Conservation (phyloP, 2,329 filamentous ascomycete genomes). For the Cladophialophora bantiana region DNA sequence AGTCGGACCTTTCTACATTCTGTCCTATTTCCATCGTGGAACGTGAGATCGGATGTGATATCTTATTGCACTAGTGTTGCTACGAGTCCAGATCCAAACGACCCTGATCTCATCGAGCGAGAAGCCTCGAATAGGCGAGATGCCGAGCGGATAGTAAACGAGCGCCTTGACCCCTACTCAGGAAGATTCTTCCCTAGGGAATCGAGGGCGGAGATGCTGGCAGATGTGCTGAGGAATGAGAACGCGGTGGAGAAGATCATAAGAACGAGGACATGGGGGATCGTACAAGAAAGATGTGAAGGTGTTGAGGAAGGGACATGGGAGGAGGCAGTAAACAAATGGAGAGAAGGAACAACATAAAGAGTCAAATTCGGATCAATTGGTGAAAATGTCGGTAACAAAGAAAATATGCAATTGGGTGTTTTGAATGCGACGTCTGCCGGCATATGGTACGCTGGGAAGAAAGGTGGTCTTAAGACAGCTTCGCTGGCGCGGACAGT, state of each 20-base stretch:
- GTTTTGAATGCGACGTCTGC: not conserved
- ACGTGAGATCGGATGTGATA: constrained; percentile 79
- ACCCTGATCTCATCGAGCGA: constrained; percentile 75
- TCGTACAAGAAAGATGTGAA: constrained; percentile 78
- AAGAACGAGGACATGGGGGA: constrained; percentile 78
- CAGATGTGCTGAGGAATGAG: constrained; percentile 72
- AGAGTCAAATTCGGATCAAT: not conserved
- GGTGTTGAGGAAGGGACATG: constrained; percentile 53
- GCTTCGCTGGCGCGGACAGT: no score
- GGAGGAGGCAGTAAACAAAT: constrained; percentile 30
- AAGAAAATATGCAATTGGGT: not conserved
- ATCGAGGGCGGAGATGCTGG: constrained; percentile 79
- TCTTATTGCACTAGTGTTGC: constrained; percentile 90
- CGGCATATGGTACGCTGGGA: no score
- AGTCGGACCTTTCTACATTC: constrained; percentile 77
- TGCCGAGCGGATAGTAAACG: constrained; percentile 78
- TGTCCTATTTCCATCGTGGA: constrained; percentile 88
- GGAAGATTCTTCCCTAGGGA: constrained; percentile 81
- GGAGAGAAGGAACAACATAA: constrained; percentile 23
- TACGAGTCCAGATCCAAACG: constrained; percentile 83
- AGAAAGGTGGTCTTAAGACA: no score
- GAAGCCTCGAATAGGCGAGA: constrained; percentile 74
- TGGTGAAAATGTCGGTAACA: not conserved
- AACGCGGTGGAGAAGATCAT: constrained; percentile 85
- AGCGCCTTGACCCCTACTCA: constrained; percentile 90